Percentiles rank a stretch among this genome's conserved stretches.
phyloP scores from a whole-genome alignment of 2,329 filamentous ascomycete species.

The Penicillium frequentans region DNA sequence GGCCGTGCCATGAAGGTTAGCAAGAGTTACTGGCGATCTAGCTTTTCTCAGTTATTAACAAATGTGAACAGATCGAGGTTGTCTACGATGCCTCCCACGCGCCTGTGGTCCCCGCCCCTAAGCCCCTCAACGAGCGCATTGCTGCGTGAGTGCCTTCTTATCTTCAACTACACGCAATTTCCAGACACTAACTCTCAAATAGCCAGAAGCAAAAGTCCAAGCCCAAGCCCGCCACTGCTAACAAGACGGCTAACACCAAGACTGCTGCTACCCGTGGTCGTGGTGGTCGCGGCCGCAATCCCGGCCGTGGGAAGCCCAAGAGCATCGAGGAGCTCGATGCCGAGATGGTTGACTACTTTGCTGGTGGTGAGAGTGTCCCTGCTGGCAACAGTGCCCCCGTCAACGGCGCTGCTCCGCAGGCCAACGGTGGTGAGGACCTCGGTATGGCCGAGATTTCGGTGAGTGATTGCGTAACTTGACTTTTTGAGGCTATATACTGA shows the following conservation, averaged over 20 bases:
- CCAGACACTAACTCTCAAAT: conserved; percentile 24
- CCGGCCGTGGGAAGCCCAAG: conserved; percentile 74
- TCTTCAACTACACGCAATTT: background rate
- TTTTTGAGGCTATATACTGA: background rate
- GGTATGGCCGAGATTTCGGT: conserved; percentile 60
- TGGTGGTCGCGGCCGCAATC: conserved; percentile 53
- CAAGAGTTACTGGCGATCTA: conserved; percentile 9
- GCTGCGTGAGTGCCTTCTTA: conserved; percentile 57
- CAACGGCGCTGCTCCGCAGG: conserved; percentile 50
- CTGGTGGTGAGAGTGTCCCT: conserved; percentile 39
- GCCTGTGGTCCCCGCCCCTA: conserved; percentile 66
- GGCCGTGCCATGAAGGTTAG: conserved; percentile 83
- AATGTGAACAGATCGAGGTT: conserved; percentile 71
- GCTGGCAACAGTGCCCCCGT: conserved; percentile 45
- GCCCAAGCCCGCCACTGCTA: conserved; percentile 76
- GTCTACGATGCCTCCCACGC: conserved; percentile 76
- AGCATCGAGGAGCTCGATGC: conserved; percentile 93
- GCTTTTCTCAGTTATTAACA: conserved; percentile 5
- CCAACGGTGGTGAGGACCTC: conserved; percentile 52
- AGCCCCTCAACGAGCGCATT: conserved; percentile 80
- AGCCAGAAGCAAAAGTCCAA: conserved; percentile 62
- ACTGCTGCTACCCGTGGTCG: conserved; percentile 32
- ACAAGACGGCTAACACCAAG: conserved; percentile 61
- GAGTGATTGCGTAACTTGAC: conserved; percentile 23
- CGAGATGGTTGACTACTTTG: conserved; percentile 96